Evolutionary conservation across 1,284 basidiomycete genomes (phyloP).

Genomic region (Gomphus bonarii): DNA sequence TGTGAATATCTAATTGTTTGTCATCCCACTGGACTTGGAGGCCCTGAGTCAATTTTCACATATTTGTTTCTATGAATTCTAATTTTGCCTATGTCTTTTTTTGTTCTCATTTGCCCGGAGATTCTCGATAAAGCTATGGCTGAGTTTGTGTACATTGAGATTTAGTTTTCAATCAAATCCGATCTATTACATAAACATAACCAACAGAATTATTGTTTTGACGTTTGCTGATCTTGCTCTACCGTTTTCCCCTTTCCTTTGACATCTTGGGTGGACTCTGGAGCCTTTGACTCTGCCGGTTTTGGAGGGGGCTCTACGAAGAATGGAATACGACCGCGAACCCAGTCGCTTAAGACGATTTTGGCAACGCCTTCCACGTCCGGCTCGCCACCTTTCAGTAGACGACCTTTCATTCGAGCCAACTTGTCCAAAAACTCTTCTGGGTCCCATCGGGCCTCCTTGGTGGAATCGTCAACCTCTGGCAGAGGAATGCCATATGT

Average conservation of each 20-base stretch:
- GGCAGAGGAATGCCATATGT: slow-evolving; percentile 78
- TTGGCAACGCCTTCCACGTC: slow-evolving; percentile 90
- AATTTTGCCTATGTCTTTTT: too few relatives aligned
- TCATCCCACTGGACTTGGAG: too few relatives aligned
- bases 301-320: slow-evolving; percentile 77
- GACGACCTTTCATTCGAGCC: slow-evolving; percentile 84
- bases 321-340: slow-evolving; percentile 88
- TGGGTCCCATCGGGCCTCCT: slow-evolving; percentile 40
- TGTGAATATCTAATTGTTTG: too few relatives aligned
- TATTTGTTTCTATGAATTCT: too few relatives aligned
- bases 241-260: slow-evolving; percentile 26
- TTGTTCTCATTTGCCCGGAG: too few relatives aligned
- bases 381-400: slow-evolving; percentile 92
- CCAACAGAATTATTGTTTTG: slow-evolving; percentile 14
- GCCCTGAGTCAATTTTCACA: too few relatives aligned
- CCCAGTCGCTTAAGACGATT: slow-evolving; percentile 96
- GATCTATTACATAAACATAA: too few relatives aligned
- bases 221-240: slow-evolving; percentile 20
- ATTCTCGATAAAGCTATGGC: too few relatives aligned
- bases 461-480: slow-evolving; percentile 37
- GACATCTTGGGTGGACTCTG: slow-evolving; percentile 33
- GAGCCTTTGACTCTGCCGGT: slow-evolving; percentile 52
- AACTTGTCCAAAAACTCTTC: slow-evolving; percentile 80
- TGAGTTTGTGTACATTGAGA: too few relatives aligned
- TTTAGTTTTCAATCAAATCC: too few relatives aligned